Evolutionary conservation across 1,139 yeast species (phyloP).

Genomic region (Lodderomyces elongisporus): DNA sequence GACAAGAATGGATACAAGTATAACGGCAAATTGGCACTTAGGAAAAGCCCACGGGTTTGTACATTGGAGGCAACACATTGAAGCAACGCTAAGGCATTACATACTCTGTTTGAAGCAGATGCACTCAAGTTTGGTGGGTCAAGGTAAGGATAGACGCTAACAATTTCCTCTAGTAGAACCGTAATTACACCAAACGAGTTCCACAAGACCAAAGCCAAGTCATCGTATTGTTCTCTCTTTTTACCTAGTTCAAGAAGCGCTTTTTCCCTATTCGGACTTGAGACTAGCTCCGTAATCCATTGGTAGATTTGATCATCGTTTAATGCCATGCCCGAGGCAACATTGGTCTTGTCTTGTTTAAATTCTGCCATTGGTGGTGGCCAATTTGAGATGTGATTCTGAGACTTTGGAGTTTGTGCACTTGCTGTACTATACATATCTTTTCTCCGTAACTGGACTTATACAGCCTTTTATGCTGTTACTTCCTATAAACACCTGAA

Average conservation of each 20-base stretch:
- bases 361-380: too few species aligned
- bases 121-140: constrained; percentile 86
- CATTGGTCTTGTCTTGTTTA: neutral
- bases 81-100: constrained; percentile 88
- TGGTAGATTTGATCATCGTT: constrained; percentile 84
- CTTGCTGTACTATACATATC: neutral
- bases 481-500: too few species aligned
- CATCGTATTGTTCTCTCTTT: constrained; percentile 91
- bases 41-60: constrained; percentile 77
- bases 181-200: constrained; percentile 97
- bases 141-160: constrained; percentile 81
- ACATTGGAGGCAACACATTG: constrained; percentile 97
- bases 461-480: too few species aligned
- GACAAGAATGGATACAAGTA: constrained; percentile 90
- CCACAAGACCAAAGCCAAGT: constrained; percentile 90
- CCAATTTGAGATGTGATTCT: too few species aligned
- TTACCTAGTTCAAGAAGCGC: constrained; percentile 89
- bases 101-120: constrained; percentile 85
- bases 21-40: constrained; percentile 87
- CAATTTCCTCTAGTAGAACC: constrained; percentile 80
- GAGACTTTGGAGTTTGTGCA: neutral
- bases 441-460: too few species aligned
- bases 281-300: constrained; percentile 85
- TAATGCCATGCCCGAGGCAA: constrained; percentile 35
- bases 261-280: constrained; percentile 87